Conservation (phyloP, 805 yeast species). For the Torulaspora quercuum region DNA sequence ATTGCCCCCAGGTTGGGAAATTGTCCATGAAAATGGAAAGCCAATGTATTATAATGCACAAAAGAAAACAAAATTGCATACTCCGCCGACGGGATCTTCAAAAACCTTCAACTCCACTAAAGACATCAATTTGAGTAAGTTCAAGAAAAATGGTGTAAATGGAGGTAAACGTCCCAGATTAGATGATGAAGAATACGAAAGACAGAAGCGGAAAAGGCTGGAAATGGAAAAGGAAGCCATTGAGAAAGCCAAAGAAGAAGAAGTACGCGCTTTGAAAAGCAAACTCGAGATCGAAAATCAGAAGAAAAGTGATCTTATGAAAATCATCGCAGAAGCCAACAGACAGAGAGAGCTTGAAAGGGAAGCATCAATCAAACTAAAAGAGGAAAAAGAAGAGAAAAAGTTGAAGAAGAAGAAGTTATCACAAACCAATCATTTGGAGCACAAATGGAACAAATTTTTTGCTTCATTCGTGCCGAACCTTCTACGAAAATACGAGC, state of each 20-base stretch:
- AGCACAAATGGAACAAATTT: slow-evolving; percentile 38
- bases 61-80: slow-evolving; percentile 28
- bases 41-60: slow-evolving; percentile 36
- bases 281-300: slow-evolving; percentile 27
- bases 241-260: slow-evolving; percentile 29
- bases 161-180: slow-evolving; percentile 21
- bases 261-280: slow-evolving; percentile 21
- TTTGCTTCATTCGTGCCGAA: slow-evolving; percentile 82
- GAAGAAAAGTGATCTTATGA: slow-evolving; percentile 33
- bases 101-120: slow-evolving; percentile 16
- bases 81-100: slow-evolving; percentile 32
- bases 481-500: slow-evolving; percentile 60
- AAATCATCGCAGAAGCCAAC: slow-evolving; percentile 42
- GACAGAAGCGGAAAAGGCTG: slow-evolving; percentile 30
- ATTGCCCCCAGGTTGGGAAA: slow-evolving; percentile 37
- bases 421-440: slow-evolving; percentile 20
- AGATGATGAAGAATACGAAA: slow-evolving; percentile 33
- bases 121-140: too few relatives aligned
- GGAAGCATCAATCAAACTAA: slow-evolving; percentile 16
- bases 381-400: slow-evolving; percentile 27
- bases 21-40: slow-evolving; percentile 35
- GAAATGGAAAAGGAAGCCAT: slow-evolving; percentile 26
- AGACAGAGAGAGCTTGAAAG: slow-evolving; percentile 29
- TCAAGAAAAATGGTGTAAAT: slow-evolving; percentile 10
- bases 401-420: slow-evolving; percentile 19